Base-by-base conservation (phyloP, 352 stramenopile genomes). In the Lagenidium giganteum region DNA sequence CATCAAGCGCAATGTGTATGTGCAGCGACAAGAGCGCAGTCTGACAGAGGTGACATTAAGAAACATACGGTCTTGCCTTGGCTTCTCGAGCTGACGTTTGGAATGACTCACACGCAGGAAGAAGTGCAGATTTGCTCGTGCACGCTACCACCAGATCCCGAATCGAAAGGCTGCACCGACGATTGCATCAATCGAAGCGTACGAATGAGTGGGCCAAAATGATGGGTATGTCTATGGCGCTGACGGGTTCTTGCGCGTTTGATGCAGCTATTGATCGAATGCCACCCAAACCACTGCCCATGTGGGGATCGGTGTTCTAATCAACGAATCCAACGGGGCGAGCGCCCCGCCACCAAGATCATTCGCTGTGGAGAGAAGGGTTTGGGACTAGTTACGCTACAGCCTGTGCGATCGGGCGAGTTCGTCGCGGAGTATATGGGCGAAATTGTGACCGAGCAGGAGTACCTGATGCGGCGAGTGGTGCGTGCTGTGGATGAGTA, bases 401-500 rank as follows among this genome's bases (percentile, higher is more conserved):
- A 85, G 51, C 45, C 76, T 22, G 68, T 92, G 28, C 65, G 67
- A 23, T 52, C 60, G 3, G 67, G 70, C 21, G 67, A 81, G 4
- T 91, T 89, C 23, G 71, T 93, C 13, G 76, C 63, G 21, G 81
- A 93, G 53, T 93, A 93, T 38, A 79, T 86, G 64, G 81, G 81
- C 43, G 79, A 92, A 43, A 88, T 92, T 34, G 74, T 91, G 36
- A 89, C 79, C 1, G 76, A 92, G 60, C 68, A 82, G 44, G 79
- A 92, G 57, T 92, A 89, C 38, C 72, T 86, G 42, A 70, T 87
- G 51, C 67, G 79, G 35, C 67, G 75, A 47, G 53, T 88, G 62
- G 79, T 91, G 39, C 11, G 73, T 63, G 8, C 23, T 30, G 25
- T 36, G 18, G 14, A n/a, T 9, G 17, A 42, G 47, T 25, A 41